A percentile compares a stretch with the other conserved stretches of the same genome.
These are phyloP conservation scores for Candida maesae DNA, from an alignment of 805 yeast genomes.

Conservation along the genomic window DNA sequence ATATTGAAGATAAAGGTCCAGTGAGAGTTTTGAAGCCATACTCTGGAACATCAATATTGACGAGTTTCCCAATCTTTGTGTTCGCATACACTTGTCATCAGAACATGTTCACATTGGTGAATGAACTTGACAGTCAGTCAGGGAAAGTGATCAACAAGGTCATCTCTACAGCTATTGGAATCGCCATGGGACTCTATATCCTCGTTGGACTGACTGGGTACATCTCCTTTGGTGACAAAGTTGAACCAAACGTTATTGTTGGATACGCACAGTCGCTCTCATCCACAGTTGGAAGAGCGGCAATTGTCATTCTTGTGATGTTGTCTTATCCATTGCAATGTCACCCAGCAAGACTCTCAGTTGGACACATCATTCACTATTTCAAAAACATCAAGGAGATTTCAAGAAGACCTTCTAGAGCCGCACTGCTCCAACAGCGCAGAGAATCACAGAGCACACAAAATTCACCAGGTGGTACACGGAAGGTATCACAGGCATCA, in stretches of 20 bases:
- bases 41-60: conserved; percentile 45
- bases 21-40: conserved; percentile 46
- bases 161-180: conserved; percentile 48
- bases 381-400: conserved; percentile 29
- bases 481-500: conserved; percentile 11
- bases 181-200: conserved; percentile 61
- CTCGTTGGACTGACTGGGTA: conserved; percentile 81
- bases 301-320: conserved; percentile 76
- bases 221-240: conserved; percentile 78
- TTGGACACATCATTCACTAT: conserved; percentile 65
- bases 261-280: conserved; percentile 63
- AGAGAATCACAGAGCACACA: conserved; percentile 6
- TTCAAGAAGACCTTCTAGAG: conserved; percentile 22
- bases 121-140: conserved; percentile 64
- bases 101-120: conserved; percentile 85
- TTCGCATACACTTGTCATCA: conserved; percentile 97
- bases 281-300: conserved; percentile 76
- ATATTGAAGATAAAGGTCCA: conserved; percentile 50
- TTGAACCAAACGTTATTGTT: conserved; percentile 73
- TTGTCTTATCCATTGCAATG: conserved; percentile 87
- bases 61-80: conserved; percentile 85
- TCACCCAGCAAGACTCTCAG: conserved; percentile 84
- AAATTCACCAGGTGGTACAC: no score
- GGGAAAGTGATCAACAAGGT: conserved; percentile 43
- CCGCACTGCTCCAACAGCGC: conserved; percentile 13